Base-by-base conservation (phyloP, 2,329 filamentous ascomycete species). In the Claviceps arundinis region DNA sequence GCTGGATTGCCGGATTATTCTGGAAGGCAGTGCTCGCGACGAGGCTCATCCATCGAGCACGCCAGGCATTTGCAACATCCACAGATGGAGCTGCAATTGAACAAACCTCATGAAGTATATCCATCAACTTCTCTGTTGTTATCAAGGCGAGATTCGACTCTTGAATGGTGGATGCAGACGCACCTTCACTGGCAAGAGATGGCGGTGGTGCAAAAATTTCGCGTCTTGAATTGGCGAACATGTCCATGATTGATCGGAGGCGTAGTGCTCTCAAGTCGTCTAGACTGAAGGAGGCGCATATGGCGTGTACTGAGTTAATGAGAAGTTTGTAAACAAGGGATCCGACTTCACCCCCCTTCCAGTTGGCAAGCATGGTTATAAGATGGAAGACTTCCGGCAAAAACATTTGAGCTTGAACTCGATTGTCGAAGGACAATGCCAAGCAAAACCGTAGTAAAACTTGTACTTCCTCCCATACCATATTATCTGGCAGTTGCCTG, bases 11-110 rank as follows among this genome's bases (percentile, higher is more conserved):
- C 8, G 82, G 82, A 60, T 86, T 86, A 61, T 82, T 85, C 61
- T 86, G 82, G 62, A 86, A 86, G 0, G 82, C 82, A 9, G 82
- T 86, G 61, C 82, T 86, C 16, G 82, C 81, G 41, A 86, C 81
- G 22, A 86, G 69, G 59, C 81, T 84, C 82, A 86, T 85, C 82
- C 82, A 86, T 19, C 82, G 75, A 19, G 82, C 82, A 26, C 82
- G 76, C 82, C 82, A 86, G 16, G 78, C 75, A 59, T 86, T 86
- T 22, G 81, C 77, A 59, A 82, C 71, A 57, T 85, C 81, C 8
- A 80, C 67, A 0, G 81, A 81, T 11, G 81, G 78, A 13, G 82
- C 82, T 3, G 82, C 81, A 16, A 82, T 69, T 2, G 74, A 71
- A 56, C 79, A 85, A 14, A 83, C 73, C 54, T 86, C 82, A 49